Conservation (phyloP, 768 basidiomycete genomes). For the Gymnopilus junonius region DNA sequence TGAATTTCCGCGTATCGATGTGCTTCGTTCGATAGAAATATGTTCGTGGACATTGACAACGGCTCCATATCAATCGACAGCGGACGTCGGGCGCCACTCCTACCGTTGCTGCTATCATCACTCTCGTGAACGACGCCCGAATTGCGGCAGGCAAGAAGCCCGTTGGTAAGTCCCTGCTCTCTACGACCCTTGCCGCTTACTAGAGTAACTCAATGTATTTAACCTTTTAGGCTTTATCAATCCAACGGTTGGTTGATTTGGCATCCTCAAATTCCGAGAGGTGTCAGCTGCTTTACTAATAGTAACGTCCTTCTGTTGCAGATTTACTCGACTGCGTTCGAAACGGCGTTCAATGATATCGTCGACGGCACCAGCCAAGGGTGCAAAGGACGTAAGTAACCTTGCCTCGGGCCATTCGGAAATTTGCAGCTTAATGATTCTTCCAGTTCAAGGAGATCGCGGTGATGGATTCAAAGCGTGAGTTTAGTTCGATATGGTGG, state of each 20-base stretch:
- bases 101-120: slow-evolving; percentile 44
- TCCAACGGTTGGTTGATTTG: slow-evolving; percentile 34
- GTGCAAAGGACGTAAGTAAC: slow-evolving; percentile 42
- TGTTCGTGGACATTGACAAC: slow-evolving; percentile 19
- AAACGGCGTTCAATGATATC: slow-evolving; percentile 45
- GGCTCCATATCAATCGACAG: slow-evolving; percentile 28
- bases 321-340: slow-evolving; percentile 33
- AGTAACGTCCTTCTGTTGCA: slow-evolving; percentile 15
- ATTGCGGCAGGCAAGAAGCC: slow-evolving; percentile 43
- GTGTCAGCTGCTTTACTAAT: slow-evolving; percentile 19
- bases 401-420: not conserved
- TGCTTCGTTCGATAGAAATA: slow-evolving; percentile 6
- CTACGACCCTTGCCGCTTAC: not conserved
- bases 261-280: not conserved
- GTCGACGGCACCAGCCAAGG: slow-evolving; percentile 44
- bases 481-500: slow-evolving; percentile 9
- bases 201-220: not conserved
- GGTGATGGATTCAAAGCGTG: slow-evolving; percentile 39
- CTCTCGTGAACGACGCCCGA: slow-evolving; percentile 57
- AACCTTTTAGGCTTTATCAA: slow-evolving; percentile 44
- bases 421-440: not conserved
- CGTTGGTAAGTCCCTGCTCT: slow-evolving; percentile 40
- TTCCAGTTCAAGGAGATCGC: slow-evolving; percentile 35
- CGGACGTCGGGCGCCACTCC: slow-evolving; percentile 47
- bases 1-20: not conserved